A percentile compares a stretch with the other conserved stretches of the same genome.
Evolutionary conservation across 2,329 filamentous ascomycete genomes (phyloP).

Genomic region (Simplicillium aogashimaense): DNA sequence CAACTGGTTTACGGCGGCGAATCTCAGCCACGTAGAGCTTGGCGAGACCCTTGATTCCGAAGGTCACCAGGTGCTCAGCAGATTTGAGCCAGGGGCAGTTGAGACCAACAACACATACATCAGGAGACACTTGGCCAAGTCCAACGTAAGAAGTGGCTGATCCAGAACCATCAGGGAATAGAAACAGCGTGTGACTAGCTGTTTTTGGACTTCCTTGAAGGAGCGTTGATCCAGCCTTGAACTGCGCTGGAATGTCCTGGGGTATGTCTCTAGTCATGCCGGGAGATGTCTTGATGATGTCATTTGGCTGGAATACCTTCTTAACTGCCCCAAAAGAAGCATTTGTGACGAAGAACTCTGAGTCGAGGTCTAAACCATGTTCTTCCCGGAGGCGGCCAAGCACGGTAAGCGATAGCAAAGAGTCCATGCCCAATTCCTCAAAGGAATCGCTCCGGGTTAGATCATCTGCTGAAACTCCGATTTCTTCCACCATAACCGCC

Average conservation of each 20-base stretch:
- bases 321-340: too few species aligned
- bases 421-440: constrained; percentile 49
- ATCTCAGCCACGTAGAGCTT: constrained; percentile 49
- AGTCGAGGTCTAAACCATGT: constrained; percentile 27
- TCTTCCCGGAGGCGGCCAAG: constrained; percentile 44
- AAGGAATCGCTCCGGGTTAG: constrained; percentile 43
- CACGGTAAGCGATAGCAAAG: constrained; percentile 46
- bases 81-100: constrained; percentile 34
- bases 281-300: too few species aligned
- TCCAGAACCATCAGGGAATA: constrained; percentile 20
- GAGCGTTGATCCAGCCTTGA: too few species aligned
- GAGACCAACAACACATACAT: constrained; percentile 2
- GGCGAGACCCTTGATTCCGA: constrained; percentile 23
- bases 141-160: constrained; percentile 16
- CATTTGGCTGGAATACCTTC: too few species aligned
- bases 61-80: too few species aligned
- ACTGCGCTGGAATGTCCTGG: too few species aligned
- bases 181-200: constrained; percentile 9
- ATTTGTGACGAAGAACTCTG: too few species aligned
- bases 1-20: constrained; percentile 56
- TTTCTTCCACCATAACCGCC: constrained; percentile 49
- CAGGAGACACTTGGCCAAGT: not conserved
- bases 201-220: too few species aligned
- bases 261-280: too few species aligned
- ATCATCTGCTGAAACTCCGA: constrained; percentile 60